These are phyloP conservation scores for Murraya paniculata DNA, from an alignment of 345 rosid genomes.

Conservation along the genomic window DNA sequence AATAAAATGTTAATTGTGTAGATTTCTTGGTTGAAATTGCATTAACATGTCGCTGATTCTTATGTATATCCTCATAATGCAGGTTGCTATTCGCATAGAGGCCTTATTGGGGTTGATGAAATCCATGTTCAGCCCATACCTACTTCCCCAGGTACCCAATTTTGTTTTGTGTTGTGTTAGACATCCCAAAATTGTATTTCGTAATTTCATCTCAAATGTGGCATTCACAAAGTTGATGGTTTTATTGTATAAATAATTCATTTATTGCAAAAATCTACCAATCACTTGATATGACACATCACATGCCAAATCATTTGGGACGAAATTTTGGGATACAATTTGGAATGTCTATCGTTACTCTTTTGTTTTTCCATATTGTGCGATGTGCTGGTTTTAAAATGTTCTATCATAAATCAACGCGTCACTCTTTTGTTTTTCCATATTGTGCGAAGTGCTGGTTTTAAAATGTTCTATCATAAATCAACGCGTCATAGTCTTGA, in stretches of 20 bases:
- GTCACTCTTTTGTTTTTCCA: neutral
- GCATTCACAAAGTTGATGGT: too few species aligned
- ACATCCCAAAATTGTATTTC: too few species aligned
- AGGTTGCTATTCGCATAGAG: slow-evolving; percentile 67
- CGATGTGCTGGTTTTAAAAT: neutral
- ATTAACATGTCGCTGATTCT: neutral
- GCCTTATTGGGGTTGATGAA: slow-evolving; percentile 50
- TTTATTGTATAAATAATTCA: too few species aligned
- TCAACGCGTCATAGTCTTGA: neutral
- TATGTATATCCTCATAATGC: slow-evolving; percentile 9
- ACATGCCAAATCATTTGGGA: too few species aligned
- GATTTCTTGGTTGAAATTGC: neutral
- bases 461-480: neutral
- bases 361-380: neutral
- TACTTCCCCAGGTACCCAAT: slow-evolving; percentile 51
- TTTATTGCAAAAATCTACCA: too few species aligned
- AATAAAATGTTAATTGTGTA: neutral
- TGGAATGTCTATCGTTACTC: too few species aligned
- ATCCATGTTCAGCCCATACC: slow-evolving; percentile 53
- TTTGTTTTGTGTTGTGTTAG: neutral
- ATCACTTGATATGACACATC: too few species aligned
- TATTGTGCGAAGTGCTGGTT: neutral
- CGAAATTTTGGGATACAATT: too few species aligned
- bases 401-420: neutral
- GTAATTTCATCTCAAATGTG: too few species aligned